Percentiles rank a stretch among this genome's conserved stretches.
These are phyloP conservation scores for Aspergillus ruber DNA, from an alignment of 2,329 filamentous ascomycete genomes.

Conservation along the genomic window DNA sequence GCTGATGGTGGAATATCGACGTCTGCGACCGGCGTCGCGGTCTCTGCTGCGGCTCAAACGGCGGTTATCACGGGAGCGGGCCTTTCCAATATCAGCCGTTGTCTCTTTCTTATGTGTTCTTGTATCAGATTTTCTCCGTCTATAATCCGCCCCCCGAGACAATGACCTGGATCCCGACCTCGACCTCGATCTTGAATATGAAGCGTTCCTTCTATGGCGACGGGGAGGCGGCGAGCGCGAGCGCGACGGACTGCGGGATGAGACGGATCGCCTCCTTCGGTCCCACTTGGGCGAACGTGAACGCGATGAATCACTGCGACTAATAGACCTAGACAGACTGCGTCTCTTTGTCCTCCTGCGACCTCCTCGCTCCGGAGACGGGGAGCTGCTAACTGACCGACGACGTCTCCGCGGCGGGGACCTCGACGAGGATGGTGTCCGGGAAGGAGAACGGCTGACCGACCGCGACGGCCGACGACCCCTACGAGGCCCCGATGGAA, in stretches of 20 bases:
- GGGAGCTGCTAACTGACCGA: conserved; percentile 31
- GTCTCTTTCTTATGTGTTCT: conserved; percentile 37
- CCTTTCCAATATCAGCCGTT: conserved; percentile 47
- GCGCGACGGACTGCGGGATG: conserved; percentile 31
- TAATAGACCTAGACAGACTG: conserved; percentile 41
- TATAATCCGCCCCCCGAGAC: conserved; percentile 21
- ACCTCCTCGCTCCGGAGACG: conserved; percentile 33
- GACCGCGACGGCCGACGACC: conserved; percentile 33
- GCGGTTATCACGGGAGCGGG: conserved; percentile 36
- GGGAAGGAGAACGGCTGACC: conserved; percentile 24
- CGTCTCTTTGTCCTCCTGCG: conserved; percentile 29
- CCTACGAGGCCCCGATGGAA: conserved; percentile 42
- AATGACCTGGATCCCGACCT: conserved; percentile 29
- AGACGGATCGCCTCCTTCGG: conserved; percentile 35
- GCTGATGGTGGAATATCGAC: conserved; percentile 18
- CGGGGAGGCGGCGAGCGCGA: conserved; percentile 27
- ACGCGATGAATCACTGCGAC: conserved; percentile 44
- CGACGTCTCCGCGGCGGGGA: conserved; percentile 28
- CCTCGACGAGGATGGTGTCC: conserved; percentile 25
- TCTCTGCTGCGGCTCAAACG: conserved; percentile 34
- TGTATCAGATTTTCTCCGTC: conserved; percentile 39
- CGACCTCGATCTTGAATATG: conserved; percentile 31
- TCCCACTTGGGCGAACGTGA: conserved; percentile 45
- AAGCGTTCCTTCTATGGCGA: conserved; percentile 30
- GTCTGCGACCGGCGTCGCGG: conserved; percentile 25